Percentiles rank a stretch among this genome's conserved stretches.
Conservation (phyloP, 768 basidiomycete species). For the Terana coerulea region DNA sequence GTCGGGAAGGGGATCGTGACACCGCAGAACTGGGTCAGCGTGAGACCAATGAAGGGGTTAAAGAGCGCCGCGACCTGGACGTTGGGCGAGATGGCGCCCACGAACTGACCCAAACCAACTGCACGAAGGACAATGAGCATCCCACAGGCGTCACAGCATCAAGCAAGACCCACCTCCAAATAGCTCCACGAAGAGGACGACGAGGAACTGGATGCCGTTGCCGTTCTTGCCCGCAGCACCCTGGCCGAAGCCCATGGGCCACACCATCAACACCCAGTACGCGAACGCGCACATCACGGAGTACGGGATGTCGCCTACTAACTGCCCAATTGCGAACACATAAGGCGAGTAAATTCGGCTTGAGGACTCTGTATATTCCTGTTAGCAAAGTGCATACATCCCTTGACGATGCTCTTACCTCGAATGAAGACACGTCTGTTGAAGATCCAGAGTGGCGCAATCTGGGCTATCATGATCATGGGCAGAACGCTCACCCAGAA, state of each 20-base stretch:
- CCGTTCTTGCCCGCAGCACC: constrained; percentile 57
- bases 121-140: not conserved
- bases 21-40: constrained; percentile 65
- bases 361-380: constrained; percentile 58
- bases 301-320: constrained; percentile 79
- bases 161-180: constrained; percentile 36
- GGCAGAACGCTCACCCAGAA: constrained; percentile 69
- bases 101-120: constrained; percentile 69
- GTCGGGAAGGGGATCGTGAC: constrained; percentile 70
- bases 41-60: constrained; percentile 69
- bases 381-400: not conserved
- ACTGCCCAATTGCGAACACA: constrained; percentile 80
- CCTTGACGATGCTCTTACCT: not conserved
- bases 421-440: constrained; percentile 43
- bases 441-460: constrained; percentile 80
- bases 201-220: constrained; percentile 68
- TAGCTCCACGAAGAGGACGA: constrained; percentile 67
- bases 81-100: constrained; percentile 74
- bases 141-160: not conserved
- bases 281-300: constrained; percentile 63
- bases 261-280: constrained; percentile 78
- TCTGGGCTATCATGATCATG: constrained; percentile 74
- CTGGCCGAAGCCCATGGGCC: constrained; percentile 64
- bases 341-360: constrained; percentile 84
- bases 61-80: constrained; percentile 75